Evolutionary conservation across 257 asterid genomes (phyloP).

Genomic region (Solanum chilense): DNA sequence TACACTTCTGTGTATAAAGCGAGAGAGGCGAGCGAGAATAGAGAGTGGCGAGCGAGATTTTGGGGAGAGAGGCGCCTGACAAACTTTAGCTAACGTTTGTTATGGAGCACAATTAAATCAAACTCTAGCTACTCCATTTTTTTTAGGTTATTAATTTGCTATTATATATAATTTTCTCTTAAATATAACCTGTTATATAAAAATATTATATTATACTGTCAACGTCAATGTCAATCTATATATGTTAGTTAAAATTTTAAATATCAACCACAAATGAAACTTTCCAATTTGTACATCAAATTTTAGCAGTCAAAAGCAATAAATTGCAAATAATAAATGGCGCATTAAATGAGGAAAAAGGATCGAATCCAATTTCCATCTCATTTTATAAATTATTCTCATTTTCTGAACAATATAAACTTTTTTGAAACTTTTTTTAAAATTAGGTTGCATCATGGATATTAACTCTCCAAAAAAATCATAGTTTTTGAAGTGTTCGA

Average conservation of each 20-base stretch:
- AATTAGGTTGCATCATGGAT: too few relatives aligned
- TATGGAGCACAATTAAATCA: too few relatives aligned
- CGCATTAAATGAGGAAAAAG: background rate
- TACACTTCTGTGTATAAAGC: too few relatives aligned
- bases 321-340: background rate
- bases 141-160: too few relatives aligned
- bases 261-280: background rate
- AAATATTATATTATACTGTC: background rate
- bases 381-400: background rate
- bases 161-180: too few relatives aligned
- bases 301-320: background rate
- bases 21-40: too few relatives aligned
- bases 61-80: too few relatives aligned
- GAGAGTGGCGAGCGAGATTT: too few relatives aligned
- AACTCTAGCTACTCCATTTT: too few relatives aligned
- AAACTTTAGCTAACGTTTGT: too few relatives aligned
- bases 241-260: background rate
- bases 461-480: background rate
- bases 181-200: background rate
- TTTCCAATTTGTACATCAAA: background rate
- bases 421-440: background rate
- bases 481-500: rapidly evolving
- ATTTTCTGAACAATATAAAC: background rate
- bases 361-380: background rate
- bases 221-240: background rate